phyloP scores from a whole-genome alignment of 495 filamentous ascomycete species.

The Annulohypoxylon moriforme region DNA sequence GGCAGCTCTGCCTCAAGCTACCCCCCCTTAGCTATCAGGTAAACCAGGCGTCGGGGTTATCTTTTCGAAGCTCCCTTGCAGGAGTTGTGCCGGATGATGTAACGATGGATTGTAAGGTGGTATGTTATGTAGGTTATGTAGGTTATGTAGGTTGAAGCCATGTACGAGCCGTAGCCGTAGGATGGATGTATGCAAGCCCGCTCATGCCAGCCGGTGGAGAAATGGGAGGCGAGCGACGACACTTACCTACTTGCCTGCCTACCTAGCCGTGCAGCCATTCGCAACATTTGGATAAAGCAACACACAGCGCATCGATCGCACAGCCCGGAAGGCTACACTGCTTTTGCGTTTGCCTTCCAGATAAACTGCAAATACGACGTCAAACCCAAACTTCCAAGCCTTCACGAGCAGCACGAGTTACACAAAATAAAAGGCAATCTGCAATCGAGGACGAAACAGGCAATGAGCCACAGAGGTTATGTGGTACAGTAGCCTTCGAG shows the following conservation, averaged over 20 bases:
- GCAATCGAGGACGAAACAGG: slow-evolving; percentile 41
- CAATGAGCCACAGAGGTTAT: slow-evolving; percentile 34
- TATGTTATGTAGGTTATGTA: slow-evolving; percentile 27
- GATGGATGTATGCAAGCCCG: background rate
- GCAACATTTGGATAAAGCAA: slow-evolving; percentile 23
- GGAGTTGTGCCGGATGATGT: slow-evolving; percentile 40
- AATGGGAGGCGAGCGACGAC: slow-evolving; percentile 18
- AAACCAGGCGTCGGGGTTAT: slow-evolving; percentile 31
- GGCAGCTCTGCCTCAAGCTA: slow-evolving; percentile 31
- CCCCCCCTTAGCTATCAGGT: background rate
- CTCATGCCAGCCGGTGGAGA: slow-evolving; percentile 13
- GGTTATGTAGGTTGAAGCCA: too few relatives aligned
- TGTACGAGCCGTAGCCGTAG: slow-evolving; percentile 1
- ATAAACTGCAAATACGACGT: slow-evolving; percentile 40
- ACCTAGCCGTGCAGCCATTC: slow-evolving; percentile 4
- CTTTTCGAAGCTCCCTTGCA: slow-evolving; percentile 40
- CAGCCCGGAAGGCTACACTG: slow-evolving; percentile 37
- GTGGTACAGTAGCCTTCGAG: slow-evolving; percentile 22
- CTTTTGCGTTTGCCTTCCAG: slow-evolving; percentile 28
- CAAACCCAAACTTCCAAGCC: slow-evolving; percentile 18
- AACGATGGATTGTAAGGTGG: slow-evolving; percentile 40
- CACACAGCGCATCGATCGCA: slow-evolving; percentile 18
- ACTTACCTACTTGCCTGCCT: slow-evolving; percentile 12
- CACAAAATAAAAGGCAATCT: slow-evolving; percentile 39
- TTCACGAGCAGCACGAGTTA: slow-evolving; percentile 34